phyloP scores from a whole-genome alignment of 2,329 filamentous ascomycete species.

The Talaromyces sp. region DNA sequence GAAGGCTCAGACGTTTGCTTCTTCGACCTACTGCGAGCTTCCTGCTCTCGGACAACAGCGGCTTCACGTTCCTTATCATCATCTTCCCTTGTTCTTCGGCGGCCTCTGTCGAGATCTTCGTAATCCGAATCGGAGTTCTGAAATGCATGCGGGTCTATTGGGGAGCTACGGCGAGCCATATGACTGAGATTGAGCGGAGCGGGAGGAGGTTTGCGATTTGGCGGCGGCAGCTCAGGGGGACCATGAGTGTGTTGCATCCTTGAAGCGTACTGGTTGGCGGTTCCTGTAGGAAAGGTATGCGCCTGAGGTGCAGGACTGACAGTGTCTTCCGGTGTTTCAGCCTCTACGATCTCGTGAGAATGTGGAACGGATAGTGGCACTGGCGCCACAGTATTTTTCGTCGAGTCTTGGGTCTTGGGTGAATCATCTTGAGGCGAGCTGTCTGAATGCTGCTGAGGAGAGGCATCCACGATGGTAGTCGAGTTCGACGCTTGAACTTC shows the following conservation, averaged over 20 bases:
- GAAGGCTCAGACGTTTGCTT: slow-evolving; percentile 60
- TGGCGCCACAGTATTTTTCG: not conserved
- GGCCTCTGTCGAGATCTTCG: slow-evolving; percentile 73
- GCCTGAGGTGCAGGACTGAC: not conserved
- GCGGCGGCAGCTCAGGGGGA: slow-evolving; percentile 46
- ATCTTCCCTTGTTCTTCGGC: slow-evolving; percentile 80
- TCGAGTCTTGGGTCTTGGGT: not conserved
- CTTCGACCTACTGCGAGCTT: slow-evolving; percentile 68
- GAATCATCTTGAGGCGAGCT: slow-evolving; percentile 1
- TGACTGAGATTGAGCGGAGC: slow-evolving; percentile 72
- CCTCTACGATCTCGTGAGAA: not conserved
- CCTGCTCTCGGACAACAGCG: slow-evolving; percentile 63
- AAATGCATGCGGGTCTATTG: slow-evolving; percentile 43
- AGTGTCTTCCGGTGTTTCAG: not conserved
- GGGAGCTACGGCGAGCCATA: slow-evolving; percentile 40
- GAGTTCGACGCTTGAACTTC: not conserved
- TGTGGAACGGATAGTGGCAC: not conserved
- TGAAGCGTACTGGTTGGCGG: not conserved
- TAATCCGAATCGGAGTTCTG: slow-evolving; percentile 80
- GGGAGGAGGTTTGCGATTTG: slow-evolving; percentile 76
- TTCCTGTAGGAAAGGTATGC: not conserved
- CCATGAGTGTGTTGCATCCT: slow-evolving; percentile 2
- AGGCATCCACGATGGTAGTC: not conserved
- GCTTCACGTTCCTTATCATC: slow-evolving; percentile 76
- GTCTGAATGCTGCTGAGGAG: not conserved